A percentile compares a stretch with the other conserved stretches of the same genome.
phyloP scores from a whole-genome alignment of 768 basidiomycete species.

The Trametes meyenii region DNA sequence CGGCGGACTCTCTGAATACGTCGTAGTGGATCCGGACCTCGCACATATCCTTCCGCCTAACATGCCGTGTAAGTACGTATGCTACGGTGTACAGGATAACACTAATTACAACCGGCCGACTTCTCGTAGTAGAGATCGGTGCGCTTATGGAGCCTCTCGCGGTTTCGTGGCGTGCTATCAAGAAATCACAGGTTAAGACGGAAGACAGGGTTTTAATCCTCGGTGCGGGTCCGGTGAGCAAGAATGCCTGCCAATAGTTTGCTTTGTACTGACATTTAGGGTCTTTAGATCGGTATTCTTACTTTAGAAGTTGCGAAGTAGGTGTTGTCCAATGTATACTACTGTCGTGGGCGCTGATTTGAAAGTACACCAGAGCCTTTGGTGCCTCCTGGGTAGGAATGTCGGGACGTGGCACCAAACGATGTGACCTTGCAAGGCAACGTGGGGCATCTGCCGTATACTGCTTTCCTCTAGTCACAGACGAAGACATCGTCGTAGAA shows the following conservation, averaged over 20 bases:
- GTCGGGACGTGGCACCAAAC: conserved; percentile 44
- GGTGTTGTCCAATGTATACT: neutral
- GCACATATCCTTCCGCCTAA: conserved; percentile 43
- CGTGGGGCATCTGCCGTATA: conserved; percentile 43
- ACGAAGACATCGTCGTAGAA: conserved; percentile 29
- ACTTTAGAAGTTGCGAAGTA: conserved; percentile 24
- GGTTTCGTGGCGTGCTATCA: conserved; percentile 50
- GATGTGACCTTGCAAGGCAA: conserved; percentile 41
- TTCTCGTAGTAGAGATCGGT: conserved; percentile 45
- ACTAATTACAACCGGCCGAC: neutral
- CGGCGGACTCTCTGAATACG: conserved; percentile 50
- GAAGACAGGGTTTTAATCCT: conserved; percentile 45
- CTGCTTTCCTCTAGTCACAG: conserved; percentile 34
- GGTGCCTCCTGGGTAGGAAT: conserved; percentile 38
- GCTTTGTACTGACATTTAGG: neutral
- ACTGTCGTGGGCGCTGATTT: too few species aligned
- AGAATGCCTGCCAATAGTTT: neutral
- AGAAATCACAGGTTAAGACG: conserved; percentile 41
- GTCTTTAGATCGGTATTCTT: conserved; percentile 27
- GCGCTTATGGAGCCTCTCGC: conserved; percentile 52
- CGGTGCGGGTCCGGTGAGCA: conserved; percentile 49
- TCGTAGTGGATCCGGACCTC: conserved; percentile 37
- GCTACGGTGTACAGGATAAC: neutral
- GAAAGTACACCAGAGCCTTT: conserved; percentile 15
- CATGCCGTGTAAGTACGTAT: conserved; percentile 38